These are phyloP conservation scores for Trichoderma gracile DNA, from an alignment of 2,329 filamentous ascomycete genomes.

Conservation along the genomic window DNA sequence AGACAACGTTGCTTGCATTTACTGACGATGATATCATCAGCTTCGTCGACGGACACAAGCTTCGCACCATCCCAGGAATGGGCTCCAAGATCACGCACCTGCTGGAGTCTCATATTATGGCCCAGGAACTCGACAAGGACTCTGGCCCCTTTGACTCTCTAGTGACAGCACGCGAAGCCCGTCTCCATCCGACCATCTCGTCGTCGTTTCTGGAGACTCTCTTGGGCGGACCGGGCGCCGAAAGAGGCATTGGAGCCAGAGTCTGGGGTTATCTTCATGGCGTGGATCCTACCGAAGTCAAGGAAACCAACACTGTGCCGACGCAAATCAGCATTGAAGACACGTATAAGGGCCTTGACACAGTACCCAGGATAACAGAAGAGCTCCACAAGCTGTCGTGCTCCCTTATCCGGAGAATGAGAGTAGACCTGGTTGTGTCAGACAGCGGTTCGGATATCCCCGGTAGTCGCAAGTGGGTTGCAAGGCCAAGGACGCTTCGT, in stretches of 20 bases:
- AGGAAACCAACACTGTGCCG: slow-evolving; percentile 69
- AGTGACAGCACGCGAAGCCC: slow-evolving; percentile 66
- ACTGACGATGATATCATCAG: slow-evolving; percentile 55
- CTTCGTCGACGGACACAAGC: slow-evolving; percentile 75
- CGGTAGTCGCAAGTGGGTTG: slow-evolving; percentile 63
- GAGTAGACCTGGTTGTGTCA: slow-evolving; percentile 66
- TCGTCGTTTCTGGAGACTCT: slow-evolving; percentile 66
- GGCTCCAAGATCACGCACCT: slow-evolving; percentile 65
- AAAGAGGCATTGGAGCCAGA: slow-evolving; percentile 69
- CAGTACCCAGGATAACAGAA: slow-evolving; percentile 60
- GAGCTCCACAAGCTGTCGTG: slow-evolving; percentile 68
- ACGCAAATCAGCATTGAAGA: slow-evolving; percentile 94
- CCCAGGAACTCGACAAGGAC: slow-evolving; percentile 36
- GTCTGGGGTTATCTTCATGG: slow-evolving; percentile 82
- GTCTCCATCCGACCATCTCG: slow-evolving; percentile 62
- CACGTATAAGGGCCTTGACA: slow-evolving; percentile 74
- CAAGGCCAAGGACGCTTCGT: slow-evolving; percentile 77
- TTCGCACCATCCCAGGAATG: slow-evolving; percentile 82
- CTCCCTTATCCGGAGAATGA: slow-evolving; percentile 77
- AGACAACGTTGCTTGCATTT: slow-evolving; percentile 78
- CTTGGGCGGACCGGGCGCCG: slow-evolving; percentile 67
- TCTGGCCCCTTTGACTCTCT: slow-evolving; percentile 43
- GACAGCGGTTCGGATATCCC: slow-evolving; percentile 42
- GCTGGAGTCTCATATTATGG: slow-evolving; percentile 56
- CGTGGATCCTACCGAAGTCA: slow-evolving; percentile 73